Percentiles rank a stretch among this genome's conserved stretches.
phyloP scores from a whole-genome alignment of 768 basidiomycete species.

The Naganishia kalamii region DNA sequence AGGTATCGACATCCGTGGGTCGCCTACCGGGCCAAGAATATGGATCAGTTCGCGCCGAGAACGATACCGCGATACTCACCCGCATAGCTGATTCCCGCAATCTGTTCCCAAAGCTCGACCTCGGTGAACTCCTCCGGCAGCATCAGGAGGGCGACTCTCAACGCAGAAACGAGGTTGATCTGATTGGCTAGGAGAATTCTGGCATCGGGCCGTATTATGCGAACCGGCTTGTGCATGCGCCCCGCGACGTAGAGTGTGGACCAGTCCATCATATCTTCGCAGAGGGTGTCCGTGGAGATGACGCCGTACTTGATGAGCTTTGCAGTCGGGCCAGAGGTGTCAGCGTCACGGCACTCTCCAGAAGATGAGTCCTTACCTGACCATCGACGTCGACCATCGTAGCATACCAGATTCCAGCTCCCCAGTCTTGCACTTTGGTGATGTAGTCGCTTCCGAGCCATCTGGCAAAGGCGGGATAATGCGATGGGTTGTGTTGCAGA shows the following conservation, averaged over 20 bases:
- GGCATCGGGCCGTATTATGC: constrained; percentile 51
- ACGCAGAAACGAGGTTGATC: constrained; percentile 83
- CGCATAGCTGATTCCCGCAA: constrained; percentile 75
- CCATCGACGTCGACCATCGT: constrained; percentile 76
- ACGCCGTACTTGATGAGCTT: constrained; percentile 96
- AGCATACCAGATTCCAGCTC: constrained; percentile 94
- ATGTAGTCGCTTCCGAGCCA: constrained; percentile 74
- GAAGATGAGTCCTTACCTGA: constrained; percentile 56
- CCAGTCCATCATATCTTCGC: constrained; percentile 88
- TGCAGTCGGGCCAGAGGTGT: not conserved
- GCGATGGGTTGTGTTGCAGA: constrained; percentile 80
- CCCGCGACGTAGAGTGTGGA: constrained; percentile 86
- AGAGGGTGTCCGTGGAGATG: constrained; percentile 81
- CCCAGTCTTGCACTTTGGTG: constrained; percentile 60
- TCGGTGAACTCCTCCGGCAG: constrained; percentile 78
- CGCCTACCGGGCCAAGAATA: constrained; percentile 51
- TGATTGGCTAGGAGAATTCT: constrained; percentile 86
- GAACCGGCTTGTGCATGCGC: constrained; percentile 86
- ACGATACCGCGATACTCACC: constrained; percentile 27
- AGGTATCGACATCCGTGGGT: constrained; percentile 79
- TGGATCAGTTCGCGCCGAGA: too few species aligned
- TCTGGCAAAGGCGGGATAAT: constrained; percentile 88
- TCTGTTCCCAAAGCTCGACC: constrained; percentile 70
- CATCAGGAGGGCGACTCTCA: constrained; percentile 80
- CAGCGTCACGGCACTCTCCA: not conserved